Evolutionary conservation across 2,329 filamentous ascomycete species (phyloP), one percentile per base, ranked within the genome.

Genomic region (Thermochaetoides dissita): DNA sequence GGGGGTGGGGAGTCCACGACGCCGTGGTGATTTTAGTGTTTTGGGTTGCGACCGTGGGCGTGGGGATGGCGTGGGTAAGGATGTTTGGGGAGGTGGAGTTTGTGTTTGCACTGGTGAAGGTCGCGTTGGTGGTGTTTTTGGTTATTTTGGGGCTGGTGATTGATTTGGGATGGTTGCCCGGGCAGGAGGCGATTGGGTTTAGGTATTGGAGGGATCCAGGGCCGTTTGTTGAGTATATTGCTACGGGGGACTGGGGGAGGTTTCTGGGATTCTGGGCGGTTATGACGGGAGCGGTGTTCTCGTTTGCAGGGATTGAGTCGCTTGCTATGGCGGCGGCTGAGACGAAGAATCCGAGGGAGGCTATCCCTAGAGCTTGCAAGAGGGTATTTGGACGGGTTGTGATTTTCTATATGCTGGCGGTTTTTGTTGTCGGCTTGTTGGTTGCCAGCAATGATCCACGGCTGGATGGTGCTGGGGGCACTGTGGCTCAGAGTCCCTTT

Each of bases 171-270:
- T 77, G 76, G 37, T 66, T 75, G 2, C 69, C 76, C 0, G 72
- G 73, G 4, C 69, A 68, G 0, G 65, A 71, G 12, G 63, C 71
- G 5, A 67, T 77, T 40, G 81, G 81, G 2, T 84, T 84, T 57
- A 60, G 66, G 34, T 84, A 82, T 59, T 87, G 81, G 82, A 71
- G 65, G 41, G 59, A 76, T 30, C 81, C 81, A 0, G 80, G 78
- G 1, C 75, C 79, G 0, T 80, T 82, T 51, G 75, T 79, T 31
- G 72, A 79, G 51, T 74, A 79, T 38, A 70, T 82, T n/a, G 66
- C 67, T 3, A 63, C 61, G 0, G 76, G 74, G 1, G 50, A 53
- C 44, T 74, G 67, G 63, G 80, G 79, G 10, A 64, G 67, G 10
- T 84, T 85, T 53, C 65, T 84, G 5, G 74, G 72, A 10, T 74